These are phyloP conservation scores for Fusarium brachygibbosum DNA, from an alignment of 2,329 filamentous ascomycete genomes.

Conservation along the genomic window DNA sequence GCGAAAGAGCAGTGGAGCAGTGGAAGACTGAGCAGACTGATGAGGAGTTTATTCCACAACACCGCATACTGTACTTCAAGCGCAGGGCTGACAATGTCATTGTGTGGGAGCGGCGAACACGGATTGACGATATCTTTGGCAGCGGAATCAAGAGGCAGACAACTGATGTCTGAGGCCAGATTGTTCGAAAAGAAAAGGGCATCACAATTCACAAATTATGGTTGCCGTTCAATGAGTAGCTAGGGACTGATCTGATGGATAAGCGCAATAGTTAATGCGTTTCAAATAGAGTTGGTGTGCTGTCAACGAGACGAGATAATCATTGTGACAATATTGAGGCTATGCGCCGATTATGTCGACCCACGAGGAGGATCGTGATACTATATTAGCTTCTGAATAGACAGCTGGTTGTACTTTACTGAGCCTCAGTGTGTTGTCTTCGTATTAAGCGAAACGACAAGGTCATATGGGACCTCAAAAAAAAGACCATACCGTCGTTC, in stretches of 20 bases:
- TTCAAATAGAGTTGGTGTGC: conserved; percentile 25
- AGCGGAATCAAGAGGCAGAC: conserved; percentile 58
- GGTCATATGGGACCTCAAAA: not conserved
- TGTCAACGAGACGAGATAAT: conserved; percentile 14
- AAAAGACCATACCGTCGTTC: not conserved
- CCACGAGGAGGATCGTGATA: not conserved
- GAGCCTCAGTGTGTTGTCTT: not conserved
- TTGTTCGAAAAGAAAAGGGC: conserved; percentile 14
- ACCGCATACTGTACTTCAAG: conserved; percentile 73
- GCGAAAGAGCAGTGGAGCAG: conserved; percentile 65
- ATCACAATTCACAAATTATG: conserved; percentile 22
- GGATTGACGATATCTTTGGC: conserved; percentile 69
- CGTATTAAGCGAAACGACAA: not conserved
- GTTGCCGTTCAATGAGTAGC: conserved; percentile 4
- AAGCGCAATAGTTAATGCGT: conserved; percentile 2
- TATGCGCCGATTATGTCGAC: conserved; percentile 1
- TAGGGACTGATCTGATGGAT: conserved; percentile 7
- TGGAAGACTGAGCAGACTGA: conserved; percentile 75
- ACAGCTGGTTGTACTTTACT: not conserved
- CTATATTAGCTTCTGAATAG: not conserved
- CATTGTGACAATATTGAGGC: conserved; percentile 10
- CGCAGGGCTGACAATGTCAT: conserved; percentile 62
- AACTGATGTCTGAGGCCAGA: conserved; percentile 1
- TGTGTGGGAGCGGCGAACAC: conserved; percentile 70
- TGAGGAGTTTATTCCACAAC: conserved; percentile 76